Evolutionary conservation across 805 yeast genomes (phyloP), one percentile per base, ranked within the genome.

Genomic region (Suhomyces vadensis): DNA sequence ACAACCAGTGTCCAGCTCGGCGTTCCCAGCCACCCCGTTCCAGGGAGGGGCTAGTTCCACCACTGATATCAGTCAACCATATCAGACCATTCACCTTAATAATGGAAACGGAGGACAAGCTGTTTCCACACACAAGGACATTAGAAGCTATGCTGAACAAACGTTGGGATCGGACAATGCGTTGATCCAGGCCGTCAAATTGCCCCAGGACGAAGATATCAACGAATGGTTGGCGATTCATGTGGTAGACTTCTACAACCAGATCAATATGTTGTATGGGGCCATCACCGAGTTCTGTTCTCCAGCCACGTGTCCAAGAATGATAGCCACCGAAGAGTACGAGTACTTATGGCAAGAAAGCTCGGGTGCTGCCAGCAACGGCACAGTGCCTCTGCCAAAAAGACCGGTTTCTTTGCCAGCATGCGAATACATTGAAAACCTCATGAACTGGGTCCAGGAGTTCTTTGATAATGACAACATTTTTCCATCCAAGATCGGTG

Each of bases 141-240:
- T 94, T 45, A 79, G 96, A 48, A 82, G 75, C 57, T 89, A 90
- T 57, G 99, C 97, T 0, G 98, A 92, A 61, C 90, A 95, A 35
- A 92, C 99, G 0, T 73, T 94, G 40, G 99, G 99, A 0, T 85
- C 97, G 0, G 95, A 92, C 26, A 83, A 92, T 24, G 91, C 91
- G 2, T 73, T 94, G 51, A 86, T 87, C 20, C 95, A 89, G 64
- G 98, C 98, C 0, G 98, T 92, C 17, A 86, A 86, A 59, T 72
- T 94, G 22, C 99, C 99, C 13, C 86, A 79, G 54, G 98, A 94
- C 48, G 99, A 92, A 65, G 94, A 88, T 56, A 60, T 82, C 43
- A 84, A 85, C 56, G 99, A 92, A 63, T 92, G 99, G 99, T 67
- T 92, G 44, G 98, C 99, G 0, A 95, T 91, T 9, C 96, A 92